Conservation (phyloP, 1,139 yeast species). For the Magnusiomyces paraingens region DNA sequence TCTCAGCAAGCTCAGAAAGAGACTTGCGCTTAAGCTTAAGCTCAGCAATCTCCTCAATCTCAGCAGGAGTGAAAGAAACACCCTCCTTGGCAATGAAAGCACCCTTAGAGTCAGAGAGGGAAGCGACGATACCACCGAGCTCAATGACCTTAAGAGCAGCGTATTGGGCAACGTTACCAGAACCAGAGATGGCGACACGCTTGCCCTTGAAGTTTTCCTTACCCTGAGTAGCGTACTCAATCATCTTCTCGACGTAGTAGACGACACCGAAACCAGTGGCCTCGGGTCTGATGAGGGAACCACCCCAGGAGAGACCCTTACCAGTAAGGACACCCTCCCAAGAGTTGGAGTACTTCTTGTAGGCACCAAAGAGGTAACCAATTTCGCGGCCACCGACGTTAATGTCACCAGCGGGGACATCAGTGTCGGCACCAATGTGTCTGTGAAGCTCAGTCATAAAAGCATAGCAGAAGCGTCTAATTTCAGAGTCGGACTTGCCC, state of each 20-base stretch:
- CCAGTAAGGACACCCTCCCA: constrained; percentile 98
- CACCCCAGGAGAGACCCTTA: constrained; percentile 98
- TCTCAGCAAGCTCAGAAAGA: constrained; percentile 59
- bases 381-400: constrained; percentile 92
- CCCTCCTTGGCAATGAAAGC: constrained; percentile 47
- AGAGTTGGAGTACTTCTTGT: constrained; percentile 83
- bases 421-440: constrained; percentile 95
- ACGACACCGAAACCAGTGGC: constrained; percentile 98
- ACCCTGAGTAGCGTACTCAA: constrained; percentile 85
- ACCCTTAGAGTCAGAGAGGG: constrained; percentile 94
- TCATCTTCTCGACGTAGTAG: constrained; percentile 96
- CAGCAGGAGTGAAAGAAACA: constrained; percentile 80
- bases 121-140: constrained; percentile 91
- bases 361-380: constrained; percentile 94
- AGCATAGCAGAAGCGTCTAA: constrained; percentile 92
- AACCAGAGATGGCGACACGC: constrained; percentile 93
- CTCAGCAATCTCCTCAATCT: constrained; percentile 67
- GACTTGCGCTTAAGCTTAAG: constrained; percentile 80
- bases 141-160: constrained; percentile 97
- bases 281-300: constrained; percentile 97
- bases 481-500: constrained; percentile 86
- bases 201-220: constrained; percentile 86
- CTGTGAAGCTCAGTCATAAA: constrained; percentile 95
- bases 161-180: constrained; percentile 98
- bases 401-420: constrained; percentile 97